Evolutionary conservation across 345 rosid genomes (phyloP), one percentile per base, ranked within the genome.

Genomic region (Citrus maxima): DNA sequence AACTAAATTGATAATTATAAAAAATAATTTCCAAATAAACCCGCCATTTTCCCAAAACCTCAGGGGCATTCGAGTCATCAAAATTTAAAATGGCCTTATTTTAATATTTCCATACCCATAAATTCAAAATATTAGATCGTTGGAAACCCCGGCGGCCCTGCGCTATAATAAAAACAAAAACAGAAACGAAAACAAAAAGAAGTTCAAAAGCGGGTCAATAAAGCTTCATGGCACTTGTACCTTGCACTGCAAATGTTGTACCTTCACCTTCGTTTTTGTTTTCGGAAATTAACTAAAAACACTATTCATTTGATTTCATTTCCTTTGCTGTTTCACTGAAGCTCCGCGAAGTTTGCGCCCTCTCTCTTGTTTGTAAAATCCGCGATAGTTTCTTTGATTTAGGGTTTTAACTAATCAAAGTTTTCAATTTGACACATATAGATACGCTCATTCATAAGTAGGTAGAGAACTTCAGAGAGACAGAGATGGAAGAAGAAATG

Each of bases 41-140:
- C 46, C 61, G 10, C 55, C 37, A 54, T 62, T 62, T 24, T n/a
- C 35, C 30, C 3, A 0, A 51, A 49, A 59, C 2, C 22, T 0
- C 13, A 25, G 59, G 88, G 86, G 46, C 7, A 71, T 0, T 38
- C 1, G 24, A 24, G 88, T 82, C 84, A 69, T 61, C 1, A 49
- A 51, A 54, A 1, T 7, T 35, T 46, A 12, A 13, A 4, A 63
- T 18, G 1, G 18, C 9, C 12, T 55, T 30, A 22, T 25, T 54
- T 2, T 24, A 10, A 12, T 63, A 19, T 73, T 59, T 51, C 70
- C 4, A 0, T 7, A 70, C 68, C 60, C 71, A 35, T 81, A 60
- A 84, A 82, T 84, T 89, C 85, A 85, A 87, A 87, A 78, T 9
- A 80, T 80, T 59, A 82, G 86, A 86, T 90, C 93, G 91, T 87